Percentiles rank a stretch among this genome's conserved stretches.
These are phyloP conservation scores for Hysterangium stoloniferum DNA, from an alignment of 768 basidiomycete species.

Conservation along the genomic window DNA sequence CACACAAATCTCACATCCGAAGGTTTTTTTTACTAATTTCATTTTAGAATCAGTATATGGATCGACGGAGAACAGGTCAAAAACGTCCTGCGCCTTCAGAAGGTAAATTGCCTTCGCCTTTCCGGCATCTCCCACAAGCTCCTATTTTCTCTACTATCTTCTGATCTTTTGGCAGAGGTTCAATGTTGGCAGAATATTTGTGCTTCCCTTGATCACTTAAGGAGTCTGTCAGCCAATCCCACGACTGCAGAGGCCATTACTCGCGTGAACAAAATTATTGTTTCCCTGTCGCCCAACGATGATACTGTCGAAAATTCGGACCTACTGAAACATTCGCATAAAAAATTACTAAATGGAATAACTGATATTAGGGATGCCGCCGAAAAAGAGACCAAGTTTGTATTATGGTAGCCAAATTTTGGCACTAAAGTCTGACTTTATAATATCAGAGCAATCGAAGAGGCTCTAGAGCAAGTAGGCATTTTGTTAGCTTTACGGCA, in stretches of 20 bases:
- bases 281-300: conserved; percentile 58
- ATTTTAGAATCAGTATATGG: conserved; percentile 42
- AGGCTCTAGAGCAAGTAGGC: conserved; percentile 59
- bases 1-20: no score
- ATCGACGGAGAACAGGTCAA: conserved; percentile 54
- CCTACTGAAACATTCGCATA: conserved; percentile 51
- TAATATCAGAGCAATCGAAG: conserved; percentile 53
- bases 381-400: conserved; percentile 59
- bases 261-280: conserved; percentile 65
- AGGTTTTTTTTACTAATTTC: conserved; percentile 4
- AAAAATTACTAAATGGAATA: conserved; percentile 53
- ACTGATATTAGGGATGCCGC: conserved; percentile 52
- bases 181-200: conserved; percentile 70
- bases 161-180: conserved; percentile 43
- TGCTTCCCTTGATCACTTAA: conserved; percentile 47
- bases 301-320: conserved; percentile 64
- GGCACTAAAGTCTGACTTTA: conserved; percentile 4
- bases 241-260: conserved; percentile 51
- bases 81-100: conserved; percentile 67
- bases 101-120: conserved; percentile 39
- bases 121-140: conserved; percentile 3
- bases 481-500: conserved; percentile 67
- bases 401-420: conserved; percentile 12
- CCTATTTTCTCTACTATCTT: conserved; percentile 1
- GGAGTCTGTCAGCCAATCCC: conserved; percentile 44